A percentile compares a stretch with the other conserved stretches of the same genome.
phyloP scores from a whole-genome alignment of 192 early-diverging fungal genomes.

The Physocladia obscura region DNA sequence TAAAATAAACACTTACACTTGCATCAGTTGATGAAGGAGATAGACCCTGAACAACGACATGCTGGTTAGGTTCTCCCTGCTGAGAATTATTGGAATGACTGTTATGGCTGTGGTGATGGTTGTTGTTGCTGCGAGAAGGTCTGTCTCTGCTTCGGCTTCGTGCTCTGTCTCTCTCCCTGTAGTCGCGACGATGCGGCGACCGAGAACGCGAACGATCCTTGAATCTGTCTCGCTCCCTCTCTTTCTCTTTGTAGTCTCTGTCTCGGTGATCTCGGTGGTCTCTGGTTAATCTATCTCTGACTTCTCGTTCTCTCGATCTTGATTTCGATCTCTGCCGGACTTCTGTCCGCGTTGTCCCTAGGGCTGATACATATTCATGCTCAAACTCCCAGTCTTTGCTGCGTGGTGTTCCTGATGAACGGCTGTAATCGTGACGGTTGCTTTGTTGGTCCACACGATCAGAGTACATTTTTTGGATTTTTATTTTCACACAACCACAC shows the following conservation, averaged over 20 bases:
- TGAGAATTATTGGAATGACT: not conserved
- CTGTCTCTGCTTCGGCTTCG: not conserved
- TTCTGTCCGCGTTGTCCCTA: too few species aligned
- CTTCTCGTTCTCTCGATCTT: too few species aligned
- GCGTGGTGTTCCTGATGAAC: too few species aligned
- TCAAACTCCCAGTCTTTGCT: too few species aligned
- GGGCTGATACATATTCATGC: too few species aligned
- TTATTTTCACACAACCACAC: too few species aligned
- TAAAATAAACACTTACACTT: not conserved
- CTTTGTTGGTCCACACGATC: too few species aligned
- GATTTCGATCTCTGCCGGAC: too few species aligned
- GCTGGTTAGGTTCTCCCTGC: slow-evolving; percentile 10
- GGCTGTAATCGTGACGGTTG: not conserved
- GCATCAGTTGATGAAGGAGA: not conserved
- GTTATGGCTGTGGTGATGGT: not conserved
- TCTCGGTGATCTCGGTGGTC: not conserved
- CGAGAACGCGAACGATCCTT: not conserved
- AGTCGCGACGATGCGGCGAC: not conserved
- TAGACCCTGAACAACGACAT: slow-evolving; percentile 28
- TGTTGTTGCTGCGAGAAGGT: not conserved
- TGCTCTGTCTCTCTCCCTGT: not conserved
- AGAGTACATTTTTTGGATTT: not conserved
- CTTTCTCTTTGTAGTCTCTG: not conserved
- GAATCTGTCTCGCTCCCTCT: slow-evolving; percentile 3
- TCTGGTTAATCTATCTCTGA: too few species aligned